Conservation (phyloP, 2,329 filamentous ascomycete species). For the Exophiala calicioides region DNA sequence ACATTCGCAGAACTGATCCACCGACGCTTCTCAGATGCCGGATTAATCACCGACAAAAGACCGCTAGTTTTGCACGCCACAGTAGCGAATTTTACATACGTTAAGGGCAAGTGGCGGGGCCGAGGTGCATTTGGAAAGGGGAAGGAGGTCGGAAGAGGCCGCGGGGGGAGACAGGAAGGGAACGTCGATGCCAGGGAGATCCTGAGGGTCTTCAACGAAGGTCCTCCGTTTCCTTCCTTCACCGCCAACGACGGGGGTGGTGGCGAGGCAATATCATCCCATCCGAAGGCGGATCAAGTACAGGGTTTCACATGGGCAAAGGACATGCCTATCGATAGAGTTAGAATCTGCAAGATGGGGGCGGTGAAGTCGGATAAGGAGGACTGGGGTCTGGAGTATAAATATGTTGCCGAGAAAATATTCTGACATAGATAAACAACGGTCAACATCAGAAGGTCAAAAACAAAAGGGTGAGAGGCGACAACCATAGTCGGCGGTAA, state of each 20-base stretch:
- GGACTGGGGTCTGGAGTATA: slow-evolving; percentile 55
- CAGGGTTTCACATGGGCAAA: slow-evolving; percentile 73
- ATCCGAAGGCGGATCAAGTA: too few relatives aligned
- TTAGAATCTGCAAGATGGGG: slow-evolving; percentile 86
- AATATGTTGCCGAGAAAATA: slow-evolving; percentile 47
- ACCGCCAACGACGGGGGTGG: background rate
- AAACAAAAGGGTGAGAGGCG: too few relatives aligned
- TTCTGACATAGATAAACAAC: slow-evolving; percentile 15
- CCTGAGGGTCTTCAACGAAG: slow-evolving; percentile 37
- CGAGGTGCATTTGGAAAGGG: slow-evolving; percentile 23
- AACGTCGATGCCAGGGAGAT: slow-evolving; percentile 51
- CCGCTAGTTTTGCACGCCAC: slow-evolving; percentile 80
- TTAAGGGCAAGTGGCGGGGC: slow-evolving; percentile 20
- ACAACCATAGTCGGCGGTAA: too few relatives aligned
- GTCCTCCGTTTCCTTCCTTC: background rate
- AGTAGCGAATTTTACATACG: slow-evolving; percentile 81
- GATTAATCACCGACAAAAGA: slow-evolving; percentile 46
- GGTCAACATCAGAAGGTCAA: too few relatives aligned
- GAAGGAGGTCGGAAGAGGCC: slow-evolving; percentile 9
- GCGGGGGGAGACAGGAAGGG: slow-evolving; percentile 21
- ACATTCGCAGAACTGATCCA: slow-evolving; percentile 45
- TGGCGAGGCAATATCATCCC: too few relatives aligned
- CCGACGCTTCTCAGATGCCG: slow-evolving; percentile 46
- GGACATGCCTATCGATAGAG: slow-evolving; percentile 64
- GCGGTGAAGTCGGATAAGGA: slow-evolving; percentile 64